Evolutionary conservation across 345 rosid species (phyloP).

Genomic region (Clarkia xantiana): DNA sequence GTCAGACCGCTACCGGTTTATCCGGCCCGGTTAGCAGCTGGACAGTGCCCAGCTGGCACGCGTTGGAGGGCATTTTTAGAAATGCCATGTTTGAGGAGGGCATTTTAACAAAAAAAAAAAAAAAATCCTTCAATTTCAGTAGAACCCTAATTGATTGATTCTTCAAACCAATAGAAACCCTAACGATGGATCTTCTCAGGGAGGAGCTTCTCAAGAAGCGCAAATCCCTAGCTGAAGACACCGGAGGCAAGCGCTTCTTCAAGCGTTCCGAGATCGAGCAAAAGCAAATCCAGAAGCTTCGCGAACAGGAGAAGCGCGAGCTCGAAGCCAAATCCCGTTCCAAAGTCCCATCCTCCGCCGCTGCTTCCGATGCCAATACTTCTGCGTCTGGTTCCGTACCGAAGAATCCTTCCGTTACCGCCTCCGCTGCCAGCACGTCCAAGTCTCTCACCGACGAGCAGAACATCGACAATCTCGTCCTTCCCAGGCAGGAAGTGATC

Average conservation of each 20-base stretch:
- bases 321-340: slow-evolving; percentile 53
- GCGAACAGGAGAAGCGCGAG: slow-evolving; percentile 79
- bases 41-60: too few species aligned
- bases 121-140: too few species aligned
- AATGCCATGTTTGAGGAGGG: too few species aligned
- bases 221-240: slow-evolving; percentile 46
- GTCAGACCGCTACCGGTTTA: too few species aligned
- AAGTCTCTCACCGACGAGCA: slow-evolving; percentile 66
- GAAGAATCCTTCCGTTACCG: slow-evolving; percentile 15
- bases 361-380: slow-evolving; percentile 13
- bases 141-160: too few species aligned
- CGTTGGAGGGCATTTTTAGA: too few species aligned
- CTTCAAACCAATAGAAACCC: slow-evolving; percentile 1
- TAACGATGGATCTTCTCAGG: slow-evolving; percentile 56
- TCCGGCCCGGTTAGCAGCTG: too few species aligned
- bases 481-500: slow-evolving; percentile 78
- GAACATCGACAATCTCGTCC: slow-evolving; percentile 63
- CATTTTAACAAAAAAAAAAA: too few species aligned
- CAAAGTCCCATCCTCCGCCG: slow-evolving; percentile 12
- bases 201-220: slow-evolving; percentile 71
- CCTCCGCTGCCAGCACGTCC: slow-evolving; percentile 33
- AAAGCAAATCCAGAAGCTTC: slow-evolving; percentile 73
- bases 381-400: slow-evolving; percentile 22
- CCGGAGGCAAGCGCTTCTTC: slow-evolving; percentile 73
- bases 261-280: slow-evolving; percentile 88